A percentile compares a stretch with the other conserved stretches of the same genome.
Evolutionary conservation across 2,329 filamentous ascomycete genomes (phyloP).

Genomic region (Clonostachys chloroleuca): DNA sequence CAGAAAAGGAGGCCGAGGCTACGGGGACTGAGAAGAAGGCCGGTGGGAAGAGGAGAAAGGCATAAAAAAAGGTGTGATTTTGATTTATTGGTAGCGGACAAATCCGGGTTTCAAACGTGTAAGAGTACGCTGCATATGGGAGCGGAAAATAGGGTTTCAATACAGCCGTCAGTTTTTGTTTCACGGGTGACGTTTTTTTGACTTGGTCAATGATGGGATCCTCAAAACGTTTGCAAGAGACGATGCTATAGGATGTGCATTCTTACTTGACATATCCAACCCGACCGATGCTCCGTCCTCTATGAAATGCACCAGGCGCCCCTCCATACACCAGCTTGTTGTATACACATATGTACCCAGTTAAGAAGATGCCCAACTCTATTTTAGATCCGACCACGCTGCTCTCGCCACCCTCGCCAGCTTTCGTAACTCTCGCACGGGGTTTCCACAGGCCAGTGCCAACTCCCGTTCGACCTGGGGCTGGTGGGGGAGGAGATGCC

Average conservation of each 20-base stretch:
- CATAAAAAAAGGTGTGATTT: constrained; percentile 11
- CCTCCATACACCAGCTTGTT: too few relatives aligned
- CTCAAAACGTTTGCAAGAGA: neutral
- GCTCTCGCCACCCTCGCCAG: constrained; percentile 42
- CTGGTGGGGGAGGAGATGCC: constrained; percentile 36
- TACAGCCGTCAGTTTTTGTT: too few relatives aligned
- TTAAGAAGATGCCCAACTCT: too few relatives aligned
- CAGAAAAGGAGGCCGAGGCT: constrained; percentile 16
- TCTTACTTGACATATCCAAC: too few relatives aligned
- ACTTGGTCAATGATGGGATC: too few relatives aligned
- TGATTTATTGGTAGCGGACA: neutral
- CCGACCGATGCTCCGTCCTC: too few relatives aligned
- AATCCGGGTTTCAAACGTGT: too few relatives aligned
- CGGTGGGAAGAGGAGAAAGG: constrained; percentile 42
- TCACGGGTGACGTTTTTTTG: too few relatives aligned
- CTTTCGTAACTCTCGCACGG: constrained; percentile 45
- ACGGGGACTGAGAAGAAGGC: constrained; percentile 29
- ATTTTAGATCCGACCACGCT: constrained; percentile 38
- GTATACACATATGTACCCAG: too few relatives aligned
- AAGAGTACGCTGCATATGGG: too few relatives aligned
- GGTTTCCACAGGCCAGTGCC: constrained; percentile 46
- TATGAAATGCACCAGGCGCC: too few relatives aligned
- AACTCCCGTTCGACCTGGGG: constrained; percentile 40
- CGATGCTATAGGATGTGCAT: neutral
- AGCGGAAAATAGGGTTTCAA: too few relatives aligned